Conservation (phyloP, 495 filamentous ascomycete genomes). For the Daldinia vernicosa region DNA sequence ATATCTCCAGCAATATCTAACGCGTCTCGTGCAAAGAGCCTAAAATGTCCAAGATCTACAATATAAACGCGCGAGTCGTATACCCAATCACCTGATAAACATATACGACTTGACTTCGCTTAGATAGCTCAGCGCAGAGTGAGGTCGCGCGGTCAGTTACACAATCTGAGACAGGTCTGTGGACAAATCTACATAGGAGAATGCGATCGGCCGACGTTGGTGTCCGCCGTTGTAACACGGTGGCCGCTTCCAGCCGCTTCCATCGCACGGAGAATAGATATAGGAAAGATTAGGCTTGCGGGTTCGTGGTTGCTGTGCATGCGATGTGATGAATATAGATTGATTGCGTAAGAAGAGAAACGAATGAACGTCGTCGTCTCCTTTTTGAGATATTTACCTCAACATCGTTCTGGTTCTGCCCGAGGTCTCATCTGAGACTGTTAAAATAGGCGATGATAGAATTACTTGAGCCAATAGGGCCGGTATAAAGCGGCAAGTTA, state of each 20-base stretch:
- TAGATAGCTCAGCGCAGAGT: conserved; percentile 17
- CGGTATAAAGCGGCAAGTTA: not conserved
- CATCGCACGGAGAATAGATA: conserved; percentile 19
- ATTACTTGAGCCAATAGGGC: not conserved
- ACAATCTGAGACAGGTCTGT: conserved; percentile 37
- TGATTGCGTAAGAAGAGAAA: not conserved
- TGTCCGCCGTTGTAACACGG: conserved; percentile 30
- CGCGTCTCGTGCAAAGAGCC: not conserved
- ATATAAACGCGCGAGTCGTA: not conserved
- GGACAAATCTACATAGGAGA: conserved; percentile 21
- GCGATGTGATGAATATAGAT: not conserved
- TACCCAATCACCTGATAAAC: not conserved
- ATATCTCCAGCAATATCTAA: not conserved
- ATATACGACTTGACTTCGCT: conserved; percentile 26
- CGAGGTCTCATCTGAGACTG: not conserved
- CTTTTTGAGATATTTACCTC: not conserved
- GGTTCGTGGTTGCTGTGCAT: conserved; percentile 1
- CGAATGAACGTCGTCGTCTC: not conserved
- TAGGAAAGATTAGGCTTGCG: conserved; percentile 29
- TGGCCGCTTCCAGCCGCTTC: conserved; percentile 33
- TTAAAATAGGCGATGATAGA: not conserved
- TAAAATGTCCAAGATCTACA: not conserved
- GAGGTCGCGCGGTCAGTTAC: conserved; percentile 26
- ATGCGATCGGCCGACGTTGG: conserved; percentile 42
- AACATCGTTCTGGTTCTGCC: not conserved